Evolutionary conservation across 164 flowering plant species (phyloP), one percentile per base, ranked within the genome.

Genomic region (Paratinospora sagittata): DNA sequence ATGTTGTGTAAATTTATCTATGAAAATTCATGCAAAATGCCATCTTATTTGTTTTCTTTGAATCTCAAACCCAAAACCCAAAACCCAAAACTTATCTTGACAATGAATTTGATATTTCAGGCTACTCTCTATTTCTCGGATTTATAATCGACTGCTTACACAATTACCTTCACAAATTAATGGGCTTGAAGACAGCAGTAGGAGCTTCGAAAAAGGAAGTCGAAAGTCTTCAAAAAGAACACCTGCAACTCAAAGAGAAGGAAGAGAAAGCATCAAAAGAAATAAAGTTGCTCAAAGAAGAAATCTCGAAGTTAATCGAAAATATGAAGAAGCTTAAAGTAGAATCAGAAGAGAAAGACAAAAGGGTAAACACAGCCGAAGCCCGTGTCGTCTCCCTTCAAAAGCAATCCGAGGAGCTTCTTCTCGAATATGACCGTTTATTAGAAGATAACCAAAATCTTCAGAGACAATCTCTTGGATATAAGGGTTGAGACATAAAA

Each of bases 391-490:
- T 78, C 27, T 73, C 97, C 76, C 94, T 93, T 65, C 98, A 93
- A 79, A 93, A 93, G 76, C 98, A 93, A 78, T 79, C 94, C 16
- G 94, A 90, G 30, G 97, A 91, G 75, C 73, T 93, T 43, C 94
- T 93, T 61, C 95, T 93, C 6, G 98, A 93, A 74, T 93, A 93
- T 72, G 97, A 93, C 68, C 87, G 92, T 4, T 79, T 93, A 3
- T 75, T 93, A 71, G 98, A 93, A 73, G 96, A 93, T 70, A 93
- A 93, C 81, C 97, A 93, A 73, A 85, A 81, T 81, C 91, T 93
- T 74, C 98, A 93, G 79, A 76, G 49, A 64, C 94, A 87, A 72
- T 65, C 80, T 75, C 65, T 74, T 66, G 88, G 87, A 34, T 62
- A 77, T 23, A 78, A 78, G 68, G 72, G 69, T 65, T 86, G 82